Evolutionary conservation across 2,329 filamentous ascomycete species (phyloP), one percentile per base, ranked within the genome.

Genomic region (Penicillium rolfsii): DNA sequence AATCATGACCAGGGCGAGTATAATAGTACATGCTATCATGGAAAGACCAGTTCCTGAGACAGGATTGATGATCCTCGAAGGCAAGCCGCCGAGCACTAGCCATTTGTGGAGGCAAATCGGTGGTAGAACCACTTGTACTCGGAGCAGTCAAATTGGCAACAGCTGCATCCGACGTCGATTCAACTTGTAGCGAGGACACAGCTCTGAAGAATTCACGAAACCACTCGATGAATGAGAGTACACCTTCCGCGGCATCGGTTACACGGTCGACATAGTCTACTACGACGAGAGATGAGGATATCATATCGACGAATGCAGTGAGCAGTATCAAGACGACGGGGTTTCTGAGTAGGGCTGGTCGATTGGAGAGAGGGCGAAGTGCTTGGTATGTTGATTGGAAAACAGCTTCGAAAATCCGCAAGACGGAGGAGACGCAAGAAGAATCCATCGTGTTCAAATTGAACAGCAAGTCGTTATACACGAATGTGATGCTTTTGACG

Each of bases 181-280:
- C 43, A 9, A 63, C 52, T 9, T 62, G 50, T n/a, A 59, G 50
- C 16, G 48, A 55, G 3, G 53, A 57, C 12, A 64, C 61, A 7
- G 65, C 57, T 11, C 64, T 62, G 12, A 70, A 70, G 55, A 84
- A 73, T 9, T 76, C 64, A 43, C 73, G 70, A 61, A 84, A 76
- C 57, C 77, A 78, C 9, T 69, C 61, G 14, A 83, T 61, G 46
- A 75, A 72, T 0, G 63, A 35, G 63, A 76, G 35, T 41, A 79
- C 65, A 46, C 67, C 19, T 4, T 64, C 22, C 11, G 64, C 62
- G 5, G 59, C 33, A 33, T 67, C 66, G 1, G 74, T 77, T 28
- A 74, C 67, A 35, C 77, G 75, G 53, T 77, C 70, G 30, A 85
- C 73, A 63, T 84, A 85, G 55, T 84, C 80, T 0, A 84, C 60